Evolutionary conservation across 2,329 filamentous ascomycete genomes (phyloP).

Genomic region (Aspergillus aculeatus): DNA sequence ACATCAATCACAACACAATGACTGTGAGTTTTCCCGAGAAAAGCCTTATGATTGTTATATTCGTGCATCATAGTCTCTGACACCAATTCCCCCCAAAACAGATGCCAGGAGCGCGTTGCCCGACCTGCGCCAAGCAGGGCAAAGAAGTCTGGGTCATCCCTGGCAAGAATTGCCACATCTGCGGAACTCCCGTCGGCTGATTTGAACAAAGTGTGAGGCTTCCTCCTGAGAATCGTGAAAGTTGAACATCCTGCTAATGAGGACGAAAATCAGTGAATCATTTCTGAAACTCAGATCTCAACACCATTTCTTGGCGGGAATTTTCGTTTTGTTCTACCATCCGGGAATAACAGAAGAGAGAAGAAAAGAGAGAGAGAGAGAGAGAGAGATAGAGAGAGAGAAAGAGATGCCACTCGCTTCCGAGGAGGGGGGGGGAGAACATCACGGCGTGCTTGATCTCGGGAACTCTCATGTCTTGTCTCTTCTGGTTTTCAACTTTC

Average conservation of each 20-base stretch:
- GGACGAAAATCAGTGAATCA: too few species aligned
- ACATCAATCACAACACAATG: constrained; percentile 10
- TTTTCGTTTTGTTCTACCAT: background rate
- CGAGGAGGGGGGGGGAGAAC: background rate
- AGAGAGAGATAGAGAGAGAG: too few species aligned
- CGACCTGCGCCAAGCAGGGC: constrained; percentile 36
- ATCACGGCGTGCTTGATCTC: background rate
- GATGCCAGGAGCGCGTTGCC: constrained; percentile 48
- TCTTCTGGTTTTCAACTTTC: background rate
- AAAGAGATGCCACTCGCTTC: too few species aligned
- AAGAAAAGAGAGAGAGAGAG: background rate
- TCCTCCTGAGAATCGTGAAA: background rate
- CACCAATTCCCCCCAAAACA: constrained; percentile 16
- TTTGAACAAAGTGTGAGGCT: background rate
- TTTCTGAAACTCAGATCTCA: background rate
- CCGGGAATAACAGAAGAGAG: background rate
- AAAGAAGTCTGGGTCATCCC: constrained; percentile 48
- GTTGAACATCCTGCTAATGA: too few species aligned
- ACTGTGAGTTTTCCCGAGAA: constrained; percentile 10
- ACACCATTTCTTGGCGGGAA: background rate
- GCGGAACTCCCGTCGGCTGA: constrained; percentile 37
- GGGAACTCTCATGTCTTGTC: background rate
- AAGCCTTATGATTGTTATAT: background rate
- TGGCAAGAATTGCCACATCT: constrained; percentile 47
- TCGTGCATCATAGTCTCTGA: background rate